Evolutionary conservation across 176 grass and related monocot species (phyloP).

Genomic region (Eleusine coracana): DNA sequence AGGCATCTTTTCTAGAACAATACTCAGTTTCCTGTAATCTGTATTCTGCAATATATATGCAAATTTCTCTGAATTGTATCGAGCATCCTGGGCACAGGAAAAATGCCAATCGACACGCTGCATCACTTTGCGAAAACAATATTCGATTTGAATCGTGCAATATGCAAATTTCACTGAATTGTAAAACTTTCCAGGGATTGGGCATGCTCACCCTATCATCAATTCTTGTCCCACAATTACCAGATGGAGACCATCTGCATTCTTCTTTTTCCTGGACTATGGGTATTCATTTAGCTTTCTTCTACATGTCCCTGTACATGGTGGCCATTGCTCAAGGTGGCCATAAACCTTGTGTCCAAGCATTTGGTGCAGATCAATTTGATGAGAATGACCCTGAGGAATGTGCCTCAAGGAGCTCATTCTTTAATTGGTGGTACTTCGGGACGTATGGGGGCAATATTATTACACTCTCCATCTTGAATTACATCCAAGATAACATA

Average conservation of each 20-base stretch:
- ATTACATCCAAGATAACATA: conserved; percentile 55
- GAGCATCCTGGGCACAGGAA: neutral
- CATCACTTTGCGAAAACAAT: neutral
- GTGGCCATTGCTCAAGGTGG: conserved; percentile 56
- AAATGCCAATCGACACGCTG: neutral
- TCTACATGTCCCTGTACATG: conserved; percentile 58
- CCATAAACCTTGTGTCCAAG: conserved; percentile 63
- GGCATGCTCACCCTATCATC: conserved; percentile 60
- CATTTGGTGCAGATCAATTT: conserved; percentile 74
- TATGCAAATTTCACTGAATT: conserved; percentile 1
- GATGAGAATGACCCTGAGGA: conserved; percentile 54
- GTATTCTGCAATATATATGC: neutral
- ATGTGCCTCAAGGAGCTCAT: conserved; percentile 48
- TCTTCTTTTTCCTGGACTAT: conserved; percentile 10
- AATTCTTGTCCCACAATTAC: conserved; percentile 22
- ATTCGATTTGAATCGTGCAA: neutral
- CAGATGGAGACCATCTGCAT: neutral
- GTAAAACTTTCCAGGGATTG: conserved; percentile 38
- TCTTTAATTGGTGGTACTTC: conserved; percentile 78
- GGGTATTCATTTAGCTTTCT: conserved; percentile 42
- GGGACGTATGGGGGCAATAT: conserved; percentile 30
- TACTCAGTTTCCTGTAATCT: neutral
- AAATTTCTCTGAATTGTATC: neutral
- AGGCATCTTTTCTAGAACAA: neutral
- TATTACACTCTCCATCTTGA: conserved; percentile 47